A percentile compares a stretch with the other conserved stretches of the same genome.
Evolutionary conservation across 2,329 filamentous ascomycete species (phyloP).

Genomic region (Madurella mycetomatis): DNA sequence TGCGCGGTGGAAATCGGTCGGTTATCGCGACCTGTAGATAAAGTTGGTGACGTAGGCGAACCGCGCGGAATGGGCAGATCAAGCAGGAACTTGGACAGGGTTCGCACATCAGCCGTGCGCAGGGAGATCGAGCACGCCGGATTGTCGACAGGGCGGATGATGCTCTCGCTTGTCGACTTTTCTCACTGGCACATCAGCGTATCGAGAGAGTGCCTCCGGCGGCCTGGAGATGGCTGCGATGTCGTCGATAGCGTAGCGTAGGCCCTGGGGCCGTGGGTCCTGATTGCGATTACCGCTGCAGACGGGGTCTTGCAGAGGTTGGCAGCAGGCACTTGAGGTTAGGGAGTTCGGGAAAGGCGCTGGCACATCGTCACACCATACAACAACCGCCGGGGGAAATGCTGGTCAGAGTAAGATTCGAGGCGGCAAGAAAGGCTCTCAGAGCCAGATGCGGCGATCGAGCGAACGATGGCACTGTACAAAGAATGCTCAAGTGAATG

Average conservation of each 20-base stretch:
- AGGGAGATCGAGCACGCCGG: background rate
- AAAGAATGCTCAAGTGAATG: background rate
- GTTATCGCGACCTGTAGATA: background rate
- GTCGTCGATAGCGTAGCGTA: background rate
- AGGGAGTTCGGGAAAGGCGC: background rate
- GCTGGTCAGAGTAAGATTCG: background rate
- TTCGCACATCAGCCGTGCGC: background rate
- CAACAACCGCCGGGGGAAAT: background rate
- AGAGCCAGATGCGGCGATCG: background rate
- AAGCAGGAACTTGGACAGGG: conserved; percentile 6
- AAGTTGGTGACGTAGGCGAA: conserved; percentile 10
- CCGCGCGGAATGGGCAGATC: conserved; percentile 1
- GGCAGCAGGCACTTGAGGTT: background rate
- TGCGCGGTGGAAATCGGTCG: background rate
- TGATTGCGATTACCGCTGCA: background rate
- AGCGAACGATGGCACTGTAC: background rate
- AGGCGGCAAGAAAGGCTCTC: background rate
- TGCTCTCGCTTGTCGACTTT: background rate
- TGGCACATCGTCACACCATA: background rate
- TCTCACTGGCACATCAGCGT: background rate
- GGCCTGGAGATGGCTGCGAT: background rate
- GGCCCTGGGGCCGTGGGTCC: background rate
- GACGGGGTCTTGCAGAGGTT: conserved; percentile 13
- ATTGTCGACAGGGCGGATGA: background rate
- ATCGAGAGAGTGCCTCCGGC: background rate